Conservation (phyloP, 257 asterid species). For the Linderniella brevidens region DNA sequence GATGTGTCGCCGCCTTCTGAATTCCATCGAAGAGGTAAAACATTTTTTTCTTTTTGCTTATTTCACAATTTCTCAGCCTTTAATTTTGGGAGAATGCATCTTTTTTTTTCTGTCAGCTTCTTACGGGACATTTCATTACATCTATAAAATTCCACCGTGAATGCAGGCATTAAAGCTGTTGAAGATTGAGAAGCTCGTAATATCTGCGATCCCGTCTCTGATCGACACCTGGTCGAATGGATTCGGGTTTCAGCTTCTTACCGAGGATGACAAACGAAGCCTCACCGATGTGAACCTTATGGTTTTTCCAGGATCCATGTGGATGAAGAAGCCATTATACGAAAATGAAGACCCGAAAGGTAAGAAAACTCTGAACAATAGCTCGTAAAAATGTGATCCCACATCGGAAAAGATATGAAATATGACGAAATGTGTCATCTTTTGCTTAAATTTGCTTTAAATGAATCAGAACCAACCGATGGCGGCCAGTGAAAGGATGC, state of each 20-base stretch:
- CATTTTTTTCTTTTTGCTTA: neutral
- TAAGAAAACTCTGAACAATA: too few species aligned
- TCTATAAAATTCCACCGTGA: constrained; percentile 5
- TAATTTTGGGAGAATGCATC: neutral
- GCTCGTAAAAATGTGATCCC: too few species aligned
- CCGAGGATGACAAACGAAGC: constrained; percentile 45
- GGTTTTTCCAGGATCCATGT: constrained; percentile 86
- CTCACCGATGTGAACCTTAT: constrained; percentile 57
- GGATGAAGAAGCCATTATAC: constrained; percentile 56
- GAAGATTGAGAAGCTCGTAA: constrained; percentile 65
- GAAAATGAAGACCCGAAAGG: constrained; percentile 3
- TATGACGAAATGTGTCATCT: too few species aligned
- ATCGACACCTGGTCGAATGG: constrained; percentile 90
- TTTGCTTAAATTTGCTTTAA: too few species aligned
- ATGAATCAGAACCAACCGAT: too few species aligned
- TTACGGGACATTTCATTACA: neutral
- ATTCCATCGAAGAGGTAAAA: constrained; percentile 63
- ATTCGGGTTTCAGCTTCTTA: constrained; percentile 67
- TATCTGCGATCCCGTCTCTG: constrained; percentile 75
- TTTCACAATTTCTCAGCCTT: neutral
- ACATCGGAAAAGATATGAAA: too few species aligned
- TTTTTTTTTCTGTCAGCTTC: neutral
- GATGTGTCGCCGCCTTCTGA: constrained; percentile 78
- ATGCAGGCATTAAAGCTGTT: constrained; percentile 55
- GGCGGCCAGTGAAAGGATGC: too few species aligned